Evolutionary conservation across 805 yeast genomes (phyloP).

Genomic region (Starmerella davenportii): DNA sequence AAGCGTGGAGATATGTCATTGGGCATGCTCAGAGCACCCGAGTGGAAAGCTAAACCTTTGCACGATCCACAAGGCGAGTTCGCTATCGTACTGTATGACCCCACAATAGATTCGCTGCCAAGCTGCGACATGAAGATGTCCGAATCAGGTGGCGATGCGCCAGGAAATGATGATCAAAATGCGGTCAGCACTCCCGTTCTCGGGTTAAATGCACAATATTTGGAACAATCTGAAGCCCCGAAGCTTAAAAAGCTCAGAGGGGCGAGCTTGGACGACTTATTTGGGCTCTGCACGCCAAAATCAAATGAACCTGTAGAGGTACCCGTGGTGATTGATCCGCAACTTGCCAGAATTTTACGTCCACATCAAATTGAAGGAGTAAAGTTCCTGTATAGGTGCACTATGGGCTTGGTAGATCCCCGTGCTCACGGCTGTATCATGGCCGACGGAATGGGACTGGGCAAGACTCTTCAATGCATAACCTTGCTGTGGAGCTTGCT

Average conservation of each 20-base stretch:
- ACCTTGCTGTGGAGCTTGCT: conserved; percentile 83
- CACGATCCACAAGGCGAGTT: conserved; percentile 88
- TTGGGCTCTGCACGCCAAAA: conserved; percentile 44
- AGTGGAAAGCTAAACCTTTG: conserved; percentile 71
- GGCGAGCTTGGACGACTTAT: conserved; percentile 52
- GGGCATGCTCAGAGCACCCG: conserved; percentile 56
- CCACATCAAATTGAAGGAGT: conserved; percentile 98
- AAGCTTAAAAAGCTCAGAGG: conserved; percentile 5
- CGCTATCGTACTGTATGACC: conserved; percentile 89
- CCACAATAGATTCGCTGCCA: conserved; percentile 51
- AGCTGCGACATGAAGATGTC: conserved; percentile 14
- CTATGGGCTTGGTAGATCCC: conserved; percentile 48
- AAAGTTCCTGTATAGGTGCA: conserved; percentile 73
- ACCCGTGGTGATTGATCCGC: conserved; percentile 91
- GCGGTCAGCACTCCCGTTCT: conserved; percentile 7
- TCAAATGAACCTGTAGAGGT: conserved; percentile 43
- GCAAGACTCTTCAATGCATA: conserved; percentile 78
- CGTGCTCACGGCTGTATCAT: conserved; percentile 88
- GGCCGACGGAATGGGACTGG: conserved; percentile 97
- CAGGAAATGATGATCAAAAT: conserved; percentile 21
- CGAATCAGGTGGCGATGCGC: conserved; percentile 3
- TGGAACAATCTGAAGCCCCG: neutral
- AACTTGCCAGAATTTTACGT: conserved; percentile 59
- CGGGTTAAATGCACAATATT: neutral
- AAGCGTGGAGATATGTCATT: conserved; percentile 45